Base-by-base conservation (phyloP, 192 early-diverging fungal species). In the Umbelopsis sp. region DNA sequence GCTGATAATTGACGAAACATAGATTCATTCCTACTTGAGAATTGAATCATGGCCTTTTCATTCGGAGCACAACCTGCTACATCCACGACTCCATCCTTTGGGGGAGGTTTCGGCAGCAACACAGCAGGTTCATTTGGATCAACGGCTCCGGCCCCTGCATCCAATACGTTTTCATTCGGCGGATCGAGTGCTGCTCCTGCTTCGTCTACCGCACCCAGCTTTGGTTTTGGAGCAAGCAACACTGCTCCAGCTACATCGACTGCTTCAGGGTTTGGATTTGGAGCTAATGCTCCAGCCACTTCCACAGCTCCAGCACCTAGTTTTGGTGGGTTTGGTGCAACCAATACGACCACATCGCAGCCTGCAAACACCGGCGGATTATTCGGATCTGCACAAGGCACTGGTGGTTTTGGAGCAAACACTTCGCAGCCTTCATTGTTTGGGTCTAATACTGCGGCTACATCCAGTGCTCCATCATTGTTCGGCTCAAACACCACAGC, bases 51-150 rank as follows among this genome's bases (percentile, higher is more conserved):
- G 68, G 20, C 68, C 18, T 69, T 69, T 44, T 41, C 68, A 69
- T 69, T 69, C 46, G 68, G 68, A 69, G 68, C 68, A 65, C 35
- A 65, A 20, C 49, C 22, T 30, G 41, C 49, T 13, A 50, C 46
- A 27, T 20, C 49, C 50, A 68, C 48, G 37, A 41, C 46, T 1
- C 22, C 30, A 50, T 27, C 27, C 16, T n/a, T 47, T 50, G 67
- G 67, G 9, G 27, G 30, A 21, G 15, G 41, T 52, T 52, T 67
- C 48, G 67, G 23, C 51, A 30, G 41, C 30, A 16, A 50, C 9
- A 68, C 51, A 33, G 49, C 67, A 30, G 49, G 49, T 50, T 51
- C 67, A 15, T 72, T 72, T 66, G 71, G 71, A 30, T 20, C 66
- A 64, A 25, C 49, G 49, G 45, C 71, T 9, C 2, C 72, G 37